Base-by-base conservation (phyloP, 257 asterid genomes). In the Echites panduratus region DNA sequence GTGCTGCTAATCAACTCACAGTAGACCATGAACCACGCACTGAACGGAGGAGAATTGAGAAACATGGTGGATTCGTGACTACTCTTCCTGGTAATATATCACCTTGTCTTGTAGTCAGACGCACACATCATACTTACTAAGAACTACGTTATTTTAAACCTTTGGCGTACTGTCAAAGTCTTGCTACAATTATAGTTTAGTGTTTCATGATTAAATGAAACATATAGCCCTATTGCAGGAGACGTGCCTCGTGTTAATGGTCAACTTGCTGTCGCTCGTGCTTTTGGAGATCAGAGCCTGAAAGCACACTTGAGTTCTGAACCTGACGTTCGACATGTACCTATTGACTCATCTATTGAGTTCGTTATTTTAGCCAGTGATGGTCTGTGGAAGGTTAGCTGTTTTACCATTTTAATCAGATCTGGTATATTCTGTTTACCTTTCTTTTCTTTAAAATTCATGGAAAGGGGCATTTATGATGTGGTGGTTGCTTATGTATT, bases 221-320 rank as follows among this genome's bases (percentile, higher is more conserved):
- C 49, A 38, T 64, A 38, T 7, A 32, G 38, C 49, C 44, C 43
- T 68, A 45, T 79, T 79, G 71, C 87, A 89, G 96, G 97, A 52
- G 97, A 87, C 49, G 97, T 90, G 71, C 93, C 97, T 58, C 89
- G 96, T 8, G 97, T 90, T 59, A 89, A 90, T 64, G 97, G 96
- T 32, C 97, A 90, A 66, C 89, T 90, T 49, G 97, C 96, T 20
- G 96, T 89, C 65, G 93, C 97, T 27, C 93, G 93, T 53, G 93
- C 96, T 41, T 90, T 89, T 76, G 96, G 97, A 63, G 97, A 90
- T 71, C 91, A 89, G 75, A 90, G 87, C 75, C 89, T 90, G 66
- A 90, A 90, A 80, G 90, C 92, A 1, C 96, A 89, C 76, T 73
- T 90, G 85, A 87, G 90, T 79, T 90, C 92, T 0, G 97, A 89